Evolutionary conservation across 1,139 yeast species (phyloP), one percentile per base, ranked within the genome.

Genomic region (Debaryomycetaceae sp.): DNA sequence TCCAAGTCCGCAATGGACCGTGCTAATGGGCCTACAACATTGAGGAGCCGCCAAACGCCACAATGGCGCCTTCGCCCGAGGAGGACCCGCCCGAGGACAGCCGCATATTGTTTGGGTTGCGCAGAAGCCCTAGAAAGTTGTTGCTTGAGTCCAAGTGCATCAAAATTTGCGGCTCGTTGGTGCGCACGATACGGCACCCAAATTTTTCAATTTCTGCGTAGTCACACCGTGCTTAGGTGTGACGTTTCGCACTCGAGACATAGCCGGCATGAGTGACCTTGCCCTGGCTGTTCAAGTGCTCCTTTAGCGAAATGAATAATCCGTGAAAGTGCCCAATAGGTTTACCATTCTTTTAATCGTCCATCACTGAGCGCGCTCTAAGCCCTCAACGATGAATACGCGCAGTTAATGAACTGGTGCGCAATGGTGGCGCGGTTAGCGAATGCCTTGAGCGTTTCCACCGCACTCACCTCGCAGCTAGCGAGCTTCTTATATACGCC

Each of bases 291-390:
- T 71, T 67, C 58, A 78, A 71, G 44, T 82, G 89, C 51, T 83
- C 93, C 47, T 83, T 83, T 37, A 83, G 58, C 2, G 91, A 81
- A 23, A 83, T 57, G n/a, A 93, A 93, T 24, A 83, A 59, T 13
- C 93, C 93, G 45, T 83, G 93, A 37, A 83, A 62, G 5, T 88
- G 86, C 27, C 94, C 93, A 34, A 77, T 54, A 0, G 79, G 58
- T 45, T 75, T 72, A 13, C 89, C 88, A 31, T 65, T 55, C 32
- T 65, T 56, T 30, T 58, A 66, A 4, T 61, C 67, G 45, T 79
- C 85, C 40, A 78, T 58, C 35, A 62, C 44, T 69, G 51, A 5
- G 84, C 84, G 37, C 77, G 62, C 32, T 56, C 56, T 28, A 76
- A 52, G 11, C 78, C 84, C 39, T 71, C 77, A 23, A 74, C 70